Percentiles rank a stretch among this genome's conserved stretches.
Evolutionary conservation across 495 filamentous ascomycete species (phyloP).

Genomic region (Aspergillus cavernicola): DNA sequence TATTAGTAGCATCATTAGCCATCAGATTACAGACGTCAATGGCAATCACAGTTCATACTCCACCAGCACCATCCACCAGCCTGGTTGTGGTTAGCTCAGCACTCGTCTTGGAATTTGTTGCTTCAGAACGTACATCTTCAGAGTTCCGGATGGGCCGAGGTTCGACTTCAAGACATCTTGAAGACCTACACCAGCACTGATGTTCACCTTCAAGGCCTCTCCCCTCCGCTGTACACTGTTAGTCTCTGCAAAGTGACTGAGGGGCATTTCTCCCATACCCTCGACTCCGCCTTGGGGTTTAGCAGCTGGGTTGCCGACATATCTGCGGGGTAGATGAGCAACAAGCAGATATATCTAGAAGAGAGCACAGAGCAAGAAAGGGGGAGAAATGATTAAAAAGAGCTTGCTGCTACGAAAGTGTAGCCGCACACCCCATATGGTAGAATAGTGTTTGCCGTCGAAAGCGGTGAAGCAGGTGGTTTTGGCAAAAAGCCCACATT

Average conservation of each 20-base stretch:
- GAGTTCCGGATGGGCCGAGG: conserved; percentile 85
- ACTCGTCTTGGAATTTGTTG: background rate
- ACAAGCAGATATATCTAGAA: conserved; percentile 12
- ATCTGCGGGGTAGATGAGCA: conserved; percentile 27
- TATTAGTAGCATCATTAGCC: conserved; percentile 33
- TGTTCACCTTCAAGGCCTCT: conserved; percentile 95
- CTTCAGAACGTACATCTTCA: conserved; percentile 75
- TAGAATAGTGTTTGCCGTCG: conserved; percentile 18
- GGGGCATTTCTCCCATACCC: conserved; percentile 55
- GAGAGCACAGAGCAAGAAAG: conserved; percentile 19
- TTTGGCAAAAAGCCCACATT: conserved; percentile 49
- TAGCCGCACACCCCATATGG: too few relatives aligned
- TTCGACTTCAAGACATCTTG: conserved; percentile 97
- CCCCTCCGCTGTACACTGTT: conserved; percentile 71
- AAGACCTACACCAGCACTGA: conserved; percentile 89
- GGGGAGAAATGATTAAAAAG: conserved; percentile 18
- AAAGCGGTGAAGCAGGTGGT: conserved; percentile 39
- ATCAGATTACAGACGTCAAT: conserved; percentile 5
- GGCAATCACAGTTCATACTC: conserved; percentile 53
- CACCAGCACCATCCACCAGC: conserved; percentile 93
- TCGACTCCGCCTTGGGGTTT: conserved; percentile 96
- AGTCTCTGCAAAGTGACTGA: conserved; percentile 34
- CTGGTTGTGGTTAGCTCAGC: conserved; percentile 46
- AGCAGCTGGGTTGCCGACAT: conserved; percentile 85
- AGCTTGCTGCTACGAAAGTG: conserved; percentile 52